A percentile compares a stretch with the other conserved stretches of the same genome.
Conservation (phyloP, 1,139 yeast species). For the Geotrichum fermentans region DNA sequence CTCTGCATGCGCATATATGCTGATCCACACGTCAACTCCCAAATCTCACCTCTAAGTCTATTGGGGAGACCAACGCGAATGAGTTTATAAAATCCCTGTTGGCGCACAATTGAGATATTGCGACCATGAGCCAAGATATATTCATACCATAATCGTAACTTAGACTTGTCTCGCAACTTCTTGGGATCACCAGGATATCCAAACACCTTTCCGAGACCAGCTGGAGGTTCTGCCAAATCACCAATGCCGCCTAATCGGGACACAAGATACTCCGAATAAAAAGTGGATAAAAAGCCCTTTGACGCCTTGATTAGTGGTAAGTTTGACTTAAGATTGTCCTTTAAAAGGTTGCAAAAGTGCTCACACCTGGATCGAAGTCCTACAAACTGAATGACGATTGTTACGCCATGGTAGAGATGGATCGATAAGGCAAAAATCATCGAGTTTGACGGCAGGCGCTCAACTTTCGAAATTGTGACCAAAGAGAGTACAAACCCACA, state of each 20-base stretch:
- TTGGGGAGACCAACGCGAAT: slow-evolving; percentile 91
- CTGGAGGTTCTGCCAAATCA: slow-evolving; percentile 49
- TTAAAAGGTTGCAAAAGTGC: slow-evolving; percentile 65
- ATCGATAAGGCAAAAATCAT: slow-evolving; percentile 78
- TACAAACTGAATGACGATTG: slow-evolving; percentile 63
- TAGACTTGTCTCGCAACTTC: slow-evolving; percentile 72
- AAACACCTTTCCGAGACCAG: slow-evolving; percentile 78
- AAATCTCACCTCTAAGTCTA: slow-evolving; percentile 85
- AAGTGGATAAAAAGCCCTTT: slow-evolving; percentile 61
- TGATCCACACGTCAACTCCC: slow-evolving; percentile 92
- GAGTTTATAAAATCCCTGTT: slow-evolving; percentile 73
- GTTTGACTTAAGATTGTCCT: slow-evolving; percentile 58
- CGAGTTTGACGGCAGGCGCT: slow-evolving; percentile 69
- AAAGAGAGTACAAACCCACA: slow-evolving; percentile 70
- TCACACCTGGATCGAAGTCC: slow-evolving; percentile 80
- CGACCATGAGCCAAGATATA: slow-evolving; percentile 79
- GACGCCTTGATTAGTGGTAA: slow-evolving; percentile 52
- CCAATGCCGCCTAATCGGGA: slow-evolving; percentile 31
- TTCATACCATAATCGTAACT: slow-evolving; percentile 91
- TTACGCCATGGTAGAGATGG: slow-evolving; percentile 62
- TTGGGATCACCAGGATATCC: slow-evolving; percentile 88
- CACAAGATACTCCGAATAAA: slow-evolving; percentile 81
- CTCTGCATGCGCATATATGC: slow-evolving; percentile 66
- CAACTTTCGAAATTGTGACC: slow-evolving; percentile 77
- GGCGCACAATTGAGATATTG: slow-evolving; percentile 67